Evolutionary conservation across 176 grass and related monocot species (phyloP).

Genomic region (Secale cereale): DNA sequence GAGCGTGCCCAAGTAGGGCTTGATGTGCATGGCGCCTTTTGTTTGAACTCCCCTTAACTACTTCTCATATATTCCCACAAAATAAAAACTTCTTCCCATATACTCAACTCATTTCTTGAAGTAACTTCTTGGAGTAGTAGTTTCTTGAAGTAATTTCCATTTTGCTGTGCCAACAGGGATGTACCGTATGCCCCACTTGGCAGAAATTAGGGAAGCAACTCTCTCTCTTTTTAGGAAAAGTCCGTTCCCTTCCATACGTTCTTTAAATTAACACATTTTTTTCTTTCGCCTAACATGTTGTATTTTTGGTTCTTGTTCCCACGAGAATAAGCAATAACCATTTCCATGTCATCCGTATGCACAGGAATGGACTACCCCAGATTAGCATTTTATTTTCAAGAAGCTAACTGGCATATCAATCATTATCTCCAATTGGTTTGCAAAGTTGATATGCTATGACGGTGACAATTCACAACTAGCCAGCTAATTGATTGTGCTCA

Average conservation of each 20-base stretch:
- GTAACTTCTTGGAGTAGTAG: too few relatives aligned
- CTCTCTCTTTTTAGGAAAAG: not conserved
- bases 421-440: not conserved
- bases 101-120: too few relatives aligned
- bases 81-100: too few relatives aligned
- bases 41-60: not conserved
- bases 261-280: too few relatives aligned
- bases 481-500: not conserved
- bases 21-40: not conserved
- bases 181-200: not conserved
- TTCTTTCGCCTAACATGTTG: too few relatives aligned
- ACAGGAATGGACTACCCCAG: not conserved
- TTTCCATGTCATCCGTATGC: not conserved
- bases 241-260: too few relatives aligned
- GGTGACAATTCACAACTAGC: not conserved
- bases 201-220: not conserved
- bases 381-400: not conserved
- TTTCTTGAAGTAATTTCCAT: not conserved
- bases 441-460: conserved; percentile 8
- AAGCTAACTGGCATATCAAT: not conserved
- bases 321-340: too few relatives aligned
- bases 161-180: not conserved
- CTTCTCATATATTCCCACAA: not conserved
- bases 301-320: too few relatives aligned
- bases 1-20: too few relatives aligned